Evolutionary conservation across 2,329 filamentous ascomycete genomes (phyloP).

Genomic region (Monosporascus sp.): DNA sequence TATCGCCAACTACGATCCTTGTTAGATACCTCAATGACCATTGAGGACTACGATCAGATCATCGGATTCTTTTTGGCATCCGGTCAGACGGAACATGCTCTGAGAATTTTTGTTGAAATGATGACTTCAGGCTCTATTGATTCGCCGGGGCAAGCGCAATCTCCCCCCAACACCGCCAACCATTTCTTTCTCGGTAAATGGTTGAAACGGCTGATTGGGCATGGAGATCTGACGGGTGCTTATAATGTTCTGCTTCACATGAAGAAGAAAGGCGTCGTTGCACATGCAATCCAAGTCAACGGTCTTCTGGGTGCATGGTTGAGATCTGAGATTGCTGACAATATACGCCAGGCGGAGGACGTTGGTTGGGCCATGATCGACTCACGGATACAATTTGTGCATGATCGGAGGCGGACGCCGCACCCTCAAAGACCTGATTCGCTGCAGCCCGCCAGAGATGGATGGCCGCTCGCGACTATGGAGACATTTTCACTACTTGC

Average conservation of each 20-base stretch:
- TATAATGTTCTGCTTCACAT: constrained; percentile 70
- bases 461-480: constrained; percentile 56
- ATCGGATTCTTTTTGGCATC: constrained; percentile 65
- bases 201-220: constrained; percentile 77
- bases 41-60: constrained; percentile 72
- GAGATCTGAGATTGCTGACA: constrained; percentile 50
- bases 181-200: constrained; percentile 84
- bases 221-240: constrained; percentile 65
- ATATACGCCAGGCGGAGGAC: constrained; percentile 58
- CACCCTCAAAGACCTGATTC: constrained; percentile 20
- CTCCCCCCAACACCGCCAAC: constrained; percentile 54
- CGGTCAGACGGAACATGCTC: constrained; percentile 59
- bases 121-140: constrained; percentile 60
- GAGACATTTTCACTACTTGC: constrained; percentile 76
- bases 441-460: constrained; percentile 27
- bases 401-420: constrained; percentile 34
- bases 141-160: constrained; percentile 33
- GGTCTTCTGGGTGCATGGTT: constrained; percentile 77
- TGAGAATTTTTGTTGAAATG: constrained; percentile 84
- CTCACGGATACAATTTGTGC: constrained; percentile 59
- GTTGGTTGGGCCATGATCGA: constrained; percentile 75
- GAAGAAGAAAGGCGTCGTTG: constrained; percentile 61
- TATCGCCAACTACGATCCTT: constrained; percentile 61
- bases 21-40: constrained; percentile 56
- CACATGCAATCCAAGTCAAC: constrained; percentile 73